Evolutionary conservation across 345 rosid genomes (phyloP), one percentile per base, ranked within the genome.

Genomic region (Schrenkiella parvula): DNA sequence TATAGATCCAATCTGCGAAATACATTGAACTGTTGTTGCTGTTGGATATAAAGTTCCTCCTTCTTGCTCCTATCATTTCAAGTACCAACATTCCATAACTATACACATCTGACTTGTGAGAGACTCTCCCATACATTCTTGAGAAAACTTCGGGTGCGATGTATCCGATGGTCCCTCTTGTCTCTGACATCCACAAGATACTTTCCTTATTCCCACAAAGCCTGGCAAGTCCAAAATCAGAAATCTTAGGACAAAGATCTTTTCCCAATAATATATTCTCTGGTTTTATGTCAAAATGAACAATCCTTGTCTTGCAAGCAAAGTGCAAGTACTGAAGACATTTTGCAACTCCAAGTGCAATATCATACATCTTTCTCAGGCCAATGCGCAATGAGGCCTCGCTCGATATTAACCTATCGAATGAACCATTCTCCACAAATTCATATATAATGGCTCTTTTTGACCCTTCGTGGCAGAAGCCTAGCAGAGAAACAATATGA

Each of bases 201-300:
- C 82, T 83, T 26, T 81, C 84, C 11, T 51, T 66, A 7, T 43
- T 74, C 6, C 55, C 31, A n/a, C 84, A 81, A 8, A 76, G 71
- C 29, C 79, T 80, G 0, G 87, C 82, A 0, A 85, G 87, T 0
- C 89, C 85, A 6, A 85, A 83, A 32, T 85, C 89, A 0, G 82
- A 74, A 1, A 83, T 31, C 75, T 12, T 85, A 76, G 0, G 87
- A 85, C 48, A 29, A 82, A 39, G 44, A 39, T 39, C 44, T 39
- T 39, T 39, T 14, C 44, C 44, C 44, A n/a, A n/a, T n/a, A n/a
- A n/a, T n/a, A n/a, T n/a, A n/a, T n/a, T n/a, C n/a, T n/a, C n/a
- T n/a, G n/a, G n/a, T n/a, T n/a, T n/a, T n/a, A n/a, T n/a, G n/a
- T n/a, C n/a, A n/a, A n/a, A n/a, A n/a, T n/a, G n/a, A n/a, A n/a